Base-by-base conservation (phyloP, 1,284 basidiomycete genomes). In the Rhodotorula sp. region DNA sequence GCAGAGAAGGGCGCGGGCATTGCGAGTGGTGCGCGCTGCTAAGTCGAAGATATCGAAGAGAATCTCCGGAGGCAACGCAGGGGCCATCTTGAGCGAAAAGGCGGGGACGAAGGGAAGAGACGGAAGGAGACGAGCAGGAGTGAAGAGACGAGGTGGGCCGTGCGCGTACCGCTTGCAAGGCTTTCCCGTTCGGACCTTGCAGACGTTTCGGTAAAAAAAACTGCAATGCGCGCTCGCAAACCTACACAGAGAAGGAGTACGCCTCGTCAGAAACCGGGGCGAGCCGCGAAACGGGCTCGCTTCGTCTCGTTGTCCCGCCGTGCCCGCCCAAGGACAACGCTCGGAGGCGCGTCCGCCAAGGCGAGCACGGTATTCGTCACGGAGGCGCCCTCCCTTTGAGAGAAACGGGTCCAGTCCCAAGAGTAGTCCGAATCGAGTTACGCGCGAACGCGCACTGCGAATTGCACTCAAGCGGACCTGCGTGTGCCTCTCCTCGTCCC, bases 341-440 rank as follows among this genome's bases (percentile, higher is more conserved):
- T 41, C 55, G 16, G 8, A 9, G n/a, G 23, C 23, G 21, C 41
- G 49, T 13, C 7, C 10, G 23, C 27, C 12, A n/a, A 7, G 21
- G 16, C 50, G 13, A 16, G 42, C 25, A 45, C 27, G 42, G 62
- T n/a, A 46, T 19, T 63, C 62, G 45, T 63, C 62, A 63, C 27
- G 10, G 62, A 45, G 21, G 52, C 53, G n/a, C 12, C 17, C 4
- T 41, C 42, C 27, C 54, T n/a, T 3, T 14, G n/a, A 49, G 14
- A 49, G 42, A 14, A 25, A n/a, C 27, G 19, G 4, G 42, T 59
- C 67, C 61, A 68, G 61, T 50, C 42, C 25, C 67, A 64, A 68
- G 67, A 68, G 67, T 68, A 68, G 67, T 68, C 67, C 67, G 67
- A 68, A 68, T 68, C 67, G 67, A 68, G 67, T 68, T 68, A 54